These are phyloP conservation scores for Coniosporium tulheliwenetii DNA, from an alignment of 2,329 filamentous ascomycete genomes.

Conservation along the genomic window DNA sequence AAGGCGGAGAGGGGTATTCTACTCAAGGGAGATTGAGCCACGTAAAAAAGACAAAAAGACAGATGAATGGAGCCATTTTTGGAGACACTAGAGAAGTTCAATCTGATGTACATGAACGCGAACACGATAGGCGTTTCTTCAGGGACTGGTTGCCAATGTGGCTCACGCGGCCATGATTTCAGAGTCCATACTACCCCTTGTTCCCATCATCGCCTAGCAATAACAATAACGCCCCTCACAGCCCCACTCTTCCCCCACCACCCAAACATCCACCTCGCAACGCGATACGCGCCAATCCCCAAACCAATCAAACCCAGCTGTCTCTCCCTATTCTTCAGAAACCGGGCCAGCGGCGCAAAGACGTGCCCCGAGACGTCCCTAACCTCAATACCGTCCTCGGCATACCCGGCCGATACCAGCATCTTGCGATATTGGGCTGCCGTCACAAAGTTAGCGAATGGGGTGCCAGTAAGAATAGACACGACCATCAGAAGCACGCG, in stretches of 20 bases:
- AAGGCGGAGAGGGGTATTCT: not conserved
- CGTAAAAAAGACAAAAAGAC: not conserved
- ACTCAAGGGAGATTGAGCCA: not conserved
- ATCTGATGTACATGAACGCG: not conserved
- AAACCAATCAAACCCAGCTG: conserved; percentile 20
- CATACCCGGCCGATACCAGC: conserved; percentile 33
- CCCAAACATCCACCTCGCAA: conserved; percentile 19
- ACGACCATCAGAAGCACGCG: conserved; percentile 23
- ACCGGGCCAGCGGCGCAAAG: conserved; percentile 32
- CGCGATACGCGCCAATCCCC: conserved; percentile 19
- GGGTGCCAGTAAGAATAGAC: conserved; percentile 32
- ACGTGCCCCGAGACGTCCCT: conserved; percentile 37
- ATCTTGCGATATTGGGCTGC: conserved; percentile 27
- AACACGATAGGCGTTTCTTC: not conserved
- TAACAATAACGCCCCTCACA: conserved; percentile 23
- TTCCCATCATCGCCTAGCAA: conserved; percentile 16
- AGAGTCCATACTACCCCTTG: conserved; percentile 3
- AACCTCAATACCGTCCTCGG: conserved; percentile 23
- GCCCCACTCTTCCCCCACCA: conserved; percentile 25
- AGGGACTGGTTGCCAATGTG: not conserved
- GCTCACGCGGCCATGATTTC: not conserved
- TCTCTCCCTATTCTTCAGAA: conserved; percentile 22
- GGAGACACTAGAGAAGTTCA: not conserved
- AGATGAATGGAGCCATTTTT: not conserved
- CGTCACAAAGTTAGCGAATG: conserved; percentile 33